Evolutionary conservation across 2,329 filamentous ascomycete genomes (phyloP).

Genomic region (Fusarium torulosum): DNA sequence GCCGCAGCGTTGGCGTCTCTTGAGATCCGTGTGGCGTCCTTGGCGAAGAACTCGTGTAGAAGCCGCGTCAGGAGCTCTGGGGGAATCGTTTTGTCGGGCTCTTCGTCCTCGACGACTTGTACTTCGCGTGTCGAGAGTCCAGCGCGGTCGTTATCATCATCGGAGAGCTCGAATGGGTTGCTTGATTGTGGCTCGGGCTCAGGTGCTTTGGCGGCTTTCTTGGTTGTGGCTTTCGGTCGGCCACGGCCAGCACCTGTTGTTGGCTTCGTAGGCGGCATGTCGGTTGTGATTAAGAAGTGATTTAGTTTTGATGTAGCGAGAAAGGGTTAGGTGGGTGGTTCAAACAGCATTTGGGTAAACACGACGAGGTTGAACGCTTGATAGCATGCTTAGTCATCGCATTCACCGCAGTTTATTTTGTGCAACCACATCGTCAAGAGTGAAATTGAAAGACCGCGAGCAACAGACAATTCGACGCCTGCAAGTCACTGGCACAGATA

Average conservation of each 20-base stretch:
- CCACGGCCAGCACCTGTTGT: constrained; percentile 54
- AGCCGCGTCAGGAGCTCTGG: constrained; percentile 79
- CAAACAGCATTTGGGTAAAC: neutral
- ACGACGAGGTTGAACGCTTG: neutral
- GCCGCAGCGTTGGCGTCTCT: constrained; percentile 82
- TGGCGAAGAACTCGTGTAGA: constrained; percentile 83
- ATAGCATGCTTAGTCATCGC: constrained; percentile 30
- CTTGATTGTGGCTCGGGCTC: constrained; percentile 49
- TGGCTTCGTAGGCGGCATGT: constrained; percentile 59
- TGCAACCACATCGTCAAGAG: neutral
- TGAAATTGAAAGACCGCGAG: neutral
- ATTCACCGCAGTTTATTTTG: neutral
- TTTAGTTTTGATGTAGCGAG: neutral
- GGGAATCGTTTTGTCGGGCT: constrained; percentile 69
- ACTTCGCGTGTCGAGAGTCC: constrained; percentile 43
- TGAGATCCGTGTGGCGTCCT: constrained; percentile 77
- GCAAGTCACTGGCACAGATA: neutral
- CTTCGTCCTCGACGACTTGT: constrained; percentile 46
- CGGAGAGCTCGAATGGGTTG: constrained; percentile 55
- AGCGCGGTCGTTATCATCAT: constrained; percentile 42
- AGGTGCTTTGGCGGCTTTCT: constrained; percentile 40
- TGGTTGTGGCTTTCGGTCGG: constrained; percentile 50
- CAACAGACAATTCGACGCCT: neutral
- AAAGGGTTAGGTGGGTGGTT: neutral
- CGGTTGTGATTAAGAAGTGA: neutral